Evolutionary conservation across 2,329 filamentous ascomycete species (phyloP).

Genomic region (Pseudocercospora crystallina): DNA sequence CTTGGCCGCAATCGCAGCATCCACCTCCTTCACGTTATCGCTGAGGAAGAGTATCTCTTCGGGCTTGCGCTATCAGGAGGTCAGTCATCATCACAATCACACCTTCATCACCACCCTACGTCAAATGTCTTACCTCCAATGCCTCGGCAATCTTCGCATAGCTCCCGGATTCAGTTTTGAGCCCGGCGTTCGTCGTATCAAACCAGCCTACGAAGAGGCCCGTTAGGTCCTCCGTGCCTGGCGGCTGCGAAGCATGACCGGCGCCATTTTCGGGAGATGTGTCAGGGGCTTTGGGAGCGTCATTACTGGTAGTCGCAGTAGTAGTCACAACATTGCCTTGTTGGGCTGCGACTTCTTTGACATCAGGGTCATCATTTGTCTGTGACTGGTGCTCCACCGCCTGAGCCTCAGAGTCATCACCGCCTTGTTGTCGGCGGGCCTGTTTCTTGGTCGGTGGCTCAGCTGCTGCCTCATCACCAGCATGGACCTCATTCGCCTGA

Average conservation of each 20-base stretch:
- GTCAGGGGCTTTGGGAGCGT: conserved; percentile 9
- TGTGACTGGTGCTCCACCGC: conserved; percentile 1
- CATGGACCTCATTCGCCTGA: conserved; percentile 10
- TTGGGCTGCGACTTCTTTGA: conserved; percentile 4
- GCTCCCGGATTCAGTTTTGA: conserved; percentile 66
- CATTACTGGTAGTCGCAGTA: conserved; percentile 5
- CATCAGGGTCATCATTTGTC: conserved; percentile 3
- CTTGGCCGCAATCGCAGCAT: conserved; percentile 44
- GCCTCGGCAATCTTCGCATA: conserved; percentile 64
- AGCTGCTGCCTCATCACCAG: conserved; percentile 9
- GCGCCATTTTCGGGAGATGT: conserved; percentile 2
- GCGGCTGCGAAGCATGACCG: conserved; percentile 31
- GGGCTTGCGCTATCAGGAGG: conserved; percentile 41
- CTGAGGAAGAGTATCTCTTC: conserved; percentile 73
- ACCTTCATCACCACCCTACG: too few relatives aligned
- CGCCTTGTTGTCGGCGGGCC: conserved; percentile 2
- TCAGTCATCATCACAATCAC: conserved; percentile 1
- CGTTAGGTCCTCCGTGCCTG: conserved; percentile 56
- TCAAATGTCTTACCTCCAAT: conserved; percentile 32
- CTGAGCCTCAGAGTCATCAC: conserved; percentile 6
- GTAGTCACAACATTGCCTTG: neutral
- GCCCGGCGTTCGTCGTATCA: conserved; percentile 77
- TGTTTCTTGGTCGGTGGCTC: conserved; percentile 17
- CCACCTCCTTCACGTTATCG: conserved; percentile 66
- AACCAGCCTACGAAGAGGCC: conserved; percentile 66